These are phyloP conservation scores for Acanthamoeba sp. DNA, from an alignment of 208 protist species.

Conservation along the genomic window DNA sequence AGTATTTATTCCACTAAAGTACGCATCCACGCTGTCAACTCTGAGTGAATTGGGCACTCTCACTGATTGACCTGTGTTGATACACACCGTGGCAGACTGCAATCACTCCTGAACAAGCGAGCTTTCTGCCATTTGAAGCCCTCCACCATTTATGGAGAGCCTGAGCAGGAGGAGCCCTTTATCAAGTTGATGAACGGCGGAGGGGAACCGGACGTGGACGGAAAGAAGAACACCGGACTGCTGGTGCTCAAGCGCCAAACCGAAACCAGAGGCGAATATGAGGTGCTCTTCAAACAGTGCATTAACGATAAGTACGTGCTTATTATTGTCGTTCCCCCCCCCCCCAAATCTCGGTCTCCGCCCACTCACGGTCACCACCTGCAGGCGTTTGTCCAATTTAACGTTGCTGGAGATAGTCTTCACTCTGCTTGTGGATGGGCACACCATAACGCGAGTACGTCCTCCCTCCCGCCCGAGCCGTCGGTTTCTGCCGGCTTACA, in stretches of 20 bases:
- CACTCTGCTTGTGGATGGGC: not conserved
- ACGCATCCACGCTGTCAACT: too few relatives aligned
- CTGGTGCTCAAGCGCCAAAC: constrained; percentile 37
- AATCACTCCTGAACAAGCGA: not conserved
- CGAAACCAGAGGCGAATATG: not conserved
- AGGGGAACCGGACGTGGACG: not conserved
- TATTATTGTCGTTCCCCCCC: not conserved
- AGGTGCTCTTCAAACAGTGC: constrained; percentile 49
- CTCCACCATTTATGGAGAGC: not conserved
- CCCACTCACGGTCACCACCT: not conserved
- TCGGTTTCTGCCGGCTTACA: too few relatives aligned
- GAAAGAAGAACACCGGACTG: not conserved
- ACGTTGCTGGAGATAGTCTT: constrained; percentile 40
- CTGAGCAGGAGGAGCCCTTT: not conserved
- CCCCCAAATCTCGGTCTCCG: not conserved
- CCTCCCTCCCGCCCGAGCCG: too few relatives aligned
- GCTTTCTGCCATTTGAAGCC: not conserved
- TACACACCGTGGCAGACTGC: not conserved
- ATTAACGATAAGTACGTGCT: not conserved
- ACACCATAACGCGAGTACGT: not conserved
- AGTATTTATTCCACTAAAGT: not conserved
- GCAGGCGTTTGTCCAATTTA: constrained; percentile 1
- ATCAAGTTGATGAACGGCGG: not conserved
- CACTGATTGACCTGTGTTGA: not conserved
- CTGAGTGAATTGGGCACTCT: not conserved